These are phyloP conservation scores for Uncinocarpus reesii DNA, from an alignment of 2,329 filamentous ascomycete genomes.

Conservation along the genomic window DNA sequence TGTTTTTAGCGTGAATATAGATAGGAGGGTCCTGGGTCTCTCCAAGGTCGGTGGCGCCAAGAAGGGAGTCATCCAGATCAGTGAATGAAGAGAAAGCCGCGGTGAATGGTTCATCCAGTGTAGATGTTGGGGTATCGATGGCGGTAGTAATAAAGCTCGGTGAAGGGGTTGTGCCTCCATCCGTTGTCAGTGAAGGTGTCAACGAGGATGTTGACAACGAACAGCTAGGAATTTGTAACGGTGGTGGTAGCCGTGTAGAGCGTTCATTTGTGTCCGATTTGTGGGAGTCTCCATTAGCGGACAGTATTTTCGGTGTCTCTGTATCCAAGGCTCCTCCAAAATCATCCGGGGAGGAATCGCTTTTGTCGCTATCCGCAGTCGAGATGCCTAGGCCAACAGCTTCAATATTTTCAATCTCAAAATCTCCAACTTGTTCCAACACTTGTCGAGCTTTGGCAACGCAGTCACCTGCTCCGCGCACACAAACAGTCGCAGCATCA, in stretches of 20 bases:
- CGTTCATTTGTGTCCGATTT: slow-evolving; percentile 7
- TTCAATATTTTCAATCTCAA: slow-evolving; percentile 60
- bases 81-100: slow-evolving; percentile 14
- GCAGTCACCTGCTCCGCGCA: slow-evolving; percentile 83
- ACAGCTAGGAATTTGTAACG: slow-evolving; percentile 36
- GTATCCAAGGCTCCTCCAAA: slow-evolving; percentile 7
- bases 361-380: slow-evolving; percentile 6
- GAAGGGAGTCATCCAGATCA: slow-evolving; percentile 17
- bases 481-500: slow-evolving; percentile 71
- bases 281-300: not conserved
- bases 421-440: slow-evolving; percentile 82
- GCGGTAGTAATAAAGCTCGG: slow-evolving; percentile 27
- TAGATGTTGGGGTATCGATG: slow-evolving; percentile 24
- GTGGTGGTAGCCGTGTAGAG: slow-evolving; percentile 34
- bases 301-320: not conserved
- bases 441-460: slow-evolving; percentile 75
- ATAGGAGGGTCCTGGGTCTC: slow-evolving; percentile 2
- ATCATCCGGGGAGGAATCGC: not conserved
- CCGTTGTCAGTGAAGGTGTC: slow-evolving; percentile 22
- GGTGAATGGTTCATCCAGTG: slow-evolving; percentile 19
- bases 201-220: slow-evolving; percentile 28
- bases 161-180: slow-evolving; percentile 31
- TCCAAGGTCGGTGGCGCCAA: slow-evolving; percentile 12
- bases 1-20: slow-evolving; percentile 5
- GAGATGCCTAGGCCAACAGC: slow-evolving; percentile 43